Conservation (phyloP, 805 yeast genomes). For the Saccharomycopsis babjevae region DNA sequence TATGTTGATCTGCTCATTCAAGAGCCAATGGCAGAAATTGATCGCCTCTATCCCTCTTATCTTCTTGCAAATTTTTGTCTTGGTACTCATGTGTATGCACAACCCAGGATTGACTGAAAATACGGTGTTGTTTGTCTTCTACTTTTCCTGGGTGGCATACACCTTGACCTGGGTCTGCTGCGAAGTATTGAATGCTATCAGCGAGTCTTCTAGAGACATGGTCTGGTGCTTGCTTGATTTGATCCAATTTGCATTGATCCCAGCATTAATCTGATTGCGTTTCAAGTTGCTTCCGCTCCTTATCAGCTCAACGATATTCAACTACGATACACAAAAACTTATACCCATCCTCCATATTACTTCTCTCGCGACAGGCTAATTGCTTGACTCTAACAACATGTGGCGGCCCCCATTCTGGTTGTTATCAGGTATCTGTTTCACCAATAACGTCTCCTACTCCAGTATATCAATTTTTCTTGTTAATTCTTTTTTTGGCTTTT, state of each 20-base stretch:
- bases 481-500: not conserved
- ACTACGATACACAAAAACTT: not conserved
- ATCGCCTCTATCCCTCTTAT: slow-evolving; percentile 2
- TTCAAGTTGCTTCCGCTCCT: not conserved
- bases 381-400: not conserved
- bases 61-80: slow-evolving; percentile 6
- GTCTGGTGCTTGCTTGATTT: slow-evolving; percentile 11
- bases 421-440: not conserved
- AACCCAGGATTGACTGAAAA: not conserved
- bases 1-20: slow-evolving; percentile 12
- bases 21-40: slow-evolving; percentile 4
- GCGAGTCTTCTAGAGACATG: slow-evolving; percentile 7
- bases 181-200: slow-evolving; percentile 7
- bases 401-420: not conserved
- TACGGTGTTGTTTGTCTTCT: slow-evolving; percentile 3
- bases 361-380: not conserved
- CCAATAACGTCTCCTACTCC: not conserved
- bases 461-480: not conserved
- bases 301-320: not conserved
- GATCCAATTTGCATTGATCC: slow-evolving; percentile 11
- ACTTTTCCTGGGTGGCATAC: slow-evolving; percentile 5
- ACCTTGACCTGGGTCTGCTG: slow-evolving; percentile 6
- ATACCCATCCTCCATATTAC: not conserved
- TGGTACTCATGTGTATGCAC: not conserved
- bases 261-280: not conserved